Evolutionary conservation across 257 asterid genomes (phyloP).

Genomic region (Nicotiana benthamiana): DNA sequence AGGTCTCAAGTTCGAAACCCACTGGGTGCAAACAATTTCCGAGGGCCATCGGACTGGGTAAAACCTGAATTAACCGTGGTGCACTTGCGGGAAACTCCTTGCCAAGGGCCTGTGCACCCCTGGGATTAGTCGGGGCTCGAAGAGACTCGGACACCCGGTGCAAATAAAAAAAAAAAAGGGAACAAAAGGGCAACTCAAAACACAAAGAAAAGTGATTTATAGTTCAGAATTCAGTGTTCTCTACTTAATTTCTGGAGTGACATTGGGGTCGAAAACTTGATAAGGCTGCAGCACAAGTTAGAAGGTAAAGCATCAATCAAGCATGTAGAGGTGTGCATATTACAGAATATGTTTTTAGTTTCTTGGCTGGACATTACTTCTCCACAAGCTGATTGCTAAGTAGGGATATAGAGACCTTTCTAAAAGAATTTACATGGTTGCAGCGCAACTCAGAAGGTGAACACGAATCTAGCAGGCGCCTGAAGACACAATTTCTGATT

Average conservation of each 20-base stretch:
- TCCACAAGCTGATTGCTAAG: neutral
- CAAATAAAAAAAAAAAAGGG: too few relatives aligned
- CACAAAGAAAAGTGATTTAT: neutral
- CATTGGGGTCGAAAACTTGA: neutral
- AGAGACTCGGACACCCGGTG: too few relatives aligned
- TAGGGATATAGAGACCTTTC: neutral
- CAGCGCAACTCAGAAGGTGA: slow-evolving; percentile 99
- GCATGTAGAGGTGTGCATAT: neutral
- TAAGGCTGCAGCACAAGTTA: neutral
- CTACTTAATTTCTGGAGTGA: neutral
- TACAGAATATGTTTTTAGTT: neutral
- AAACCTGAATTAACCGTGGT: too few relatives aligned
- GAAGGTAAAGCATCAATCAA: neutral
- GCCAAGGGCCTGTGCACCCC: too few relatives aligned
- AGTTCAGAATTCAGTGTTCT: neutral
- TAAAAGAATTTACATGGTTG: slow-evolving; percentile 22
- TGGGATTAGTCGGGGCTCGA: too few relatives aligned
- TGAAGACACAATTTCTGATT: slow-evolving; percentile 94
- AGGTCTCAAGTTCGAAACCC: too few relatives aligned
- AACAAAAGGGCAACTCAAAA: neutral
- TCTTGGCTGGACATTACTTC: neutral
- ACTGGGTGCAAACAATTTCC: too few relatives aligned
- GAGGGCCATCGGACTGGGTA: too few relatives aligned
- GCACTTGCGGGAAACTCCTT: too few relatives aligned
- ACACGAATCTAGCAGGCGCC: slow-evolving; percentile 96